Conservation (phyloP, 129 eudicot genomes). For the Ambrosia trifida region DNA sequence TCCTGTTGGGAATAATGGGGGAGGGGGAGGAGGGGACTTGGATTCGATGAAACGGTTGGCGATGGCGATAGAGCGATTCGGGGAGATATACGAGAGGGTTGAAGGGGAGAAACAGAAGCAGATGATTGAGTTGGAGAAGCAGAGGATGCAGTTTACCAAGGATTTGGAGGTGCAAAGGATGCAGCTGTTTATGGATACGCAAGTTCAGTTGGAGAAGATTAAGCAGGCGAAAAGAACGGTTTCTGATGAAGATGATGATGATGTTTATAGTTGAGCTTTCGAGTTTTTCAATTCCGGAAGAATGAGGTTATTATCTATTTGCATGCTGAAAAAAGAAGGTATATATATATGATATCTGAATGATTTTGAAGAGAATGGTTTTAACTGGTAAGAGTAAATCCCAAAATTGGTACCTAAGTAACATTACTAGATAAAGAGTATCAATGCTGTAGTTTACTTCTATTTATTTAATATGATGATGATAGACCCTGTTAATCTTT, state of each 20-base stretch:
- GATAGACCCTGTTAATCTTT: not conserved
- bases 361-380: conserved; percentile 34
- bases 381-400: conserved; percentile 32
- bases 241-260: conserved; percentile 57
- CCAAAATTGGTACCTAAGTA: not conserved
- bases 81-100: conserved; percentile 75
- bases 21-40: not conserved
- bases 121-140: conserved; percentile 84
- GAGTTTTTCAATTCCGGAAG: conserved; percentile 1
- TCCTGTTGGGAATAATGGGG: not conserved
- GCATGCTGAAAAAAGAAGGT: conserved; percentile 21
- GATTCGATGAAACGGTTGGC: conserved; percentile 65
- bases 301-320: conserved; percentile 11
- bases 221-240: conserved; percentile 68
- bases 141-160: conserved; percentile 85
- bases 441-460: conserved; percentile 4
- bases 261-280: conserved; percentile 39
- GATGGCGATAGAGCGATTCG: conserved; percentile 73
- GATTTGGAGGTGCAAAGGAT: conserved; percentile 91
- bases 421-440: not conserved
- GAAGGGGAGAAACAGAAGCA: conserved; percentile 86
- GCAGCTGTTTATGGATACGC: conserved; percentile 88
- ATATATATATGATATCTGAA: conserved; percentile 37
- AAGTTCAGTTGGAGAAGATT: conserved; percentile 80
- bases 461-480: not conserved